These are phyloP conservation scores for Paramecium biaurelia DNA, from an alignment of 73 alveolate species.

Conservation along the genomic window DNA sequence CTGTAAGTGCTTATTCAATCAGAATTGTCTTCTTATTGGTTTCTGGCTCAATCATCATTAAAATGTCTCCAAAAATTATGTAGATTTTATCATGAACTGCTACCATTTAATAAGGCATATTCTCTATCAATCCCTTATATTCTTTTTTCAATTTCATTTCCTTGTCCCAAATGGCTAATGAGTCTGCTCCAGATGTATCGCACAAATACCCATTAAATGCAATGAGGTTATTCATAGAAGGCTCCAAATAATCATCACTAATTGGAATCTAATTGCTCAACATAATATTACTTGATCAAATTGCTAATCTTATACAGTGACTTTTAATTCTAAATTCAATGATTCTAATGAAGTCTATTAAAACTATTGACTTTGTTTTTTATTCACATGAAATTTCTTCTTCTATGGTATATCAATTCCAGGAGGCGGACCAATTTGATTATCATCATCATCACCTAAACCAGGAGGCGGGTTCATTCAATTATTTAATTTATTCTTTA, in stretches of 20 bases:
- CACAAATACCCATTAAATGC: constrained; percentile 26
- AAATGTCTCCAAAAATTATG: not conserved
- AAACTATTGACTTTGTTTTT: not conserved
- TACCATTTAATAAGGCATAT: not conserved
- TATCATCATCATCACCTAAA: constrained; percentile 18
- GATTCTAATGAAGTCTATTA: constrained; percentile 17
- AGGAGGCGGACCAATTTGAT: constrained; percentile 40
- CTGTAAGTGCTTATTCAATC: not conserved
- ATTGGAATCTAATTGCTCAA: constrained; percentile 7
- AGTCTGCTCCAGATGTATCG: constrained; percentile 47
- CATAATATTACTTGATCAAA: not conserved
- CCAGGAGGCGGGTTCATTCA: constrained; percentile 53
- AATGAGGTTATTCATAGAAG: constrained; percentile 1
- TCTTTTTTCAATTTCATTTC: constrained; percentile 14
- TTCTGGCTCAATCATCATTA: not conserved
- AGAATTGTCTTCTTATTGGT: not conserved
- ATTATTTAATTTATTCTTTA: not conserved
- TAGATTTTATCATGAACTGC: not conserved
- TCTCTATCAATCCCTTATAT: constrained; percentile 31
- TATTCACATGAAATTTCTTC: not conserved
- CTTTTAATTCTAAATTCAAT: constrained; percentile 26
- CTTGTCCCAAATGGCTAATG: constrained; percentile 2
- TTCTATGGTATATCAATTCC: constrained; percentile 22
- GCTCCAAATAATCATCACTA: constrained; percentile 31
- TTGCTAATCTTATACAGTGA: constrained; percentile 39